A percentile compares a stretch with the other conserved stretches of the same genome.
Conservation (phyloP, 2,329 filamentous ascomycete genomes). For the Alternaria brassicicola region DNA sequence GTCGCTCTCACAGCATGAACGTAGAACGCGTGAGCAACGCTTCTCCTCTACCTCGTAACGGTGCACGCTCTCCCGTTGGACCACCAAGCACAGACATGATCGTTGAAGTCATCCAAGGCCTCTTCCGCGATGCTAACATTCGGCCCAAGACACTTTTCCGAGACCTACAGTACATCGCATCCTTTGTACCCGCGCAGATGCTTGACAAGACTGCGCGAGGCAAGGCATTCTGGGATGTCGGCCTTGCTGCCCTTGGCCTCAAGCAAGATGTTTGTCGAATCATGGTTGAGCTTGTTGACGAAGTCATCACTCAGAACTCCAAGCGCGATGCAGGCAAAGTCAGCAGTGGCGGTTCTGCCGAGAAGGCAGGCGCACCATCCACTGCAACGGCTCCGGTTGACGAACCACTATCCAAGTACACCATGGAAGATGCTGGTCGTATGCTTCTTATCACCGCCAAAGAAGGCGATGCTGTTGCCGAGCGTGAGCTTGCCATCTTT, state of each 20-base stretch:
- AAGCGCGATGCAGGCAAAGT: slow-evolving; percentile 57
- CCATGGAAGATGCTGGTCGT: slow-evolving; percentile 78
- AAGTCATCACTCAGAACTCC: slow-evolving; percentile 71
- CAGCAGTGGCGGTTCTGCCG: slow-evolving; percentile 26
- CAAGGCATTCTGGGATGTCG: slow-evolving; percentile 90
- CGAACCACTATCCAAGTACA: slow-evolving; percentile 65
- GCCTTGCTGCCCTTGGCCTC: slow-evolving; percentile 82
- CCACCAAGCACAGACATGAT: slow-evolving; percentile 53
- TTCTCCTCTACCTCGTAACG: slow-evolving; percentile 47
- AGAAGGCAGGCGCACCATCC: slow-evolving; percentile 20
- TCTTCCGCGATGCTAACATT: slow-evolving; percentile 54
- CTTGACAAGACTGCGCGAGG: slow-evolving; percentile 64
- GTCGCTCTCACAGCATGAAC: slow-evolving; percentile 64
- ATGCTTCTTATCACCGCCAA: slow-evolving; percentile 95
- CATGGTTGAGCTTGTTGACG: slow-evolving; percentile 77
- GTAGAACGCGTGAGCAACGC: slow-evolving; percentile 43
- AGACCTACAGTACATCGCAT: slow-evolving; percentile 62
- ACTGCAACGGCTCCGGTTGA: slow-evolving; percentile 14
- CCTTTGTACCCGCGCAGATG: slow-evolving; percentile 63
- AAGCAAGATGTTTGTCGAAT: slow-evolving; percentile 87
- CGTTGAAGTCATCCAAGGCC: slow-evolving; percentile 50
- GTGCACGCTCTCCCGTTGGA: slow-evolving; percentile 46
- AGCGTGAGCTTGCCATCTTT: slow-evolving; percentile 90
- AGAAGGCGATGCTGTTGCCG: slow-evolving; percentile 85
- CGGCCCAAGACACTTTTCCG: slow-evolving; percentile 57